Percentiles rank a stretch among this genome's conserved stretches.
Conservation (phyloP, 2,329 filamentous ascomycete genomes). For the Penicillium brasilianum region DNA sequence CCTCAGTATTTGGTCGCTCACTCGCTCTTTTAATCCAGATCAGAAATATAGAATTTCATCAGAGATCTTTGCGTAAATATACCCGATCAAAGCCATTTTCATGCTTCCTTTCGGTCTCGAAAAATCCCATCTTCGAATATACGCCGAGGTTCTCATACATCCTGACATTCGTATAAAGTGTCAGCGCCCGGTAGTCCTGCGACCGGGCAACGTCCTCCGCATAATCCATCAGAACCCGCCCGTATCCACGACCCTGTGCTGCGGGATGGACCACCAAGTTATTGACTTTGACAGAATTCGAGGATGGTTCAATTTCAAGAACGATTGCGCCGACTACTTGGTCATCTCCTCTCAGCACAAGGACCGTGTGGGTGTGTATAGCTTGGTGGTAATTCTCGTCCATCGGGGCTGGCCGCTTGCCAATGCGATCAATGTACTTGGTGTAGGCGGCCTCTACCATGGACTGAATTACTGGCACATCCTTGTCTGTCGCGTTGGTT, state of each 20-base stretch:
- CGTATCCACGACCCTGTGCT: constrained; percentile 28
- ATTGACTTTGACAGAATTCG: constrained; percentile 18
- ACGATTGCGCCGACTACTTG: constrained; percentile 23
- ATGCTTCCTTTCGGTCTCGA: constrained; percentile 20
- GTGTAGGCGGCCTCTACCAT: constrained; percentile 28
- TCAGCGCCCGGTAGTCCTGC: constrained; percentile 10
- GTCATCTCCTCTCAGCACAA: constrained; percentile 15
- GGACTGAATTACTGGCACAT: constrained; percentile 22
- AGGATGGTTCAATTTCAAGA: constrained; percentile 1
- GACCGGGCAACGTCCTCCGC: constrained; percentile 19
- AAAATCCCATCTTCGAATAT: constrained; percentile 29
- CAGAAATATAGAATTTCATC: background rate
- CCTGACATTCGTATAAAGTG: constrained; percentile 31
- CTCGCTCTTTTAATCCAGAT: background rate
- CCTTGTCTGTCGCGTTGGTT: constrained; percentile 14
- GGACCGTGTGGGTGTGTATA: constrained; percentile 16
- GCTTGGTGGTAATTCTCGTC: constrained; percentile 21
- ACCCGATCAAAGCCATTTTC: constrained; percentile 32
- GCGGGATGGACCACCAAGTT: constrained; percentile 29
- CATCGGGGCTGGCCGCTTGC: constrained; percentile 31
- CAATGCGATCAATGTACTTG: constrained; percentile 32
- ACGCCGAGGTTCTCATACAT: constrained; percentile 32
- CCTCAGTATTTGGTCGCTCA: background rate
- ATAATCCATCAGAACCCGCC: constrained; percentile 22
- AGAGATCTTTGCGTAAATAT: constrained; percentile 24